Percentiles rank a stretch among this genome's conserved stretches.
phyloP scores from a whole-genome alignment of 2,329 filamentous ascomycete genomes.

The Beauveria sp. region DNA sequence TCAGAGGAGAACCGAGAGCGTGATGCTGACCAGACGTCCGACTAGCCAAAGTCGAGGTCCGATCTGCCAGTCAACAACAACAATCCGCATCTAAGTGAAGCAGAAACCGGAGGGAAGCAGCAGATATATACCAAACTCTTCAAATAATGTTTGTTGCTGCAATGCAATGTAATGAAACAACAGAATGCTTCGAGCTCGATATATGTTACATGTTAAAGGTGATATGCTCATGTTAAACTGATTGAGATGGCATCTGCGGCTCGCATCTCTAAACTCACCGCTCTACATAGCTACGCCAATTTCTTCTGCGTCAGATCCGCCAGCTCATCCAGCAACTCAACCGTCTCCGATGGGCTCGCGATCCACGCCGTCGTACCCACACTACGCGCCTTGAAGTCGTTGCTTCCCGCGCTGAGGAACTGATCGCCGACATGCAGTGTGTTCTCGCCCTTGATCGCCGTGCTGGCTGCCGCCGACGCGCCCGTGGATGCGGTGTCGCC shows the following conservation, averaged over 20 bases:
- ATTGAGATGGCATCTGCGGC: neutral
- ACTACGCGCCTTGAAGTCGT: constrained; percentile 91
- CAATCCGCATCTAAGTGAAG: neutral
- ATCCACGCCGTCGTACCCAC: constrained; percentile 94
- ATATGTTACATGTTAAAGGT: neutral
- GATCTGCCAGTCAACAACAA: neutral
- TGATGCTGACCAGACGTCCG: neutral
- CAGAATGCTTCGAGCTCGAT: neutral
- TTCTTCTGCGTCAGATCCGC: constrained; percentile 47
- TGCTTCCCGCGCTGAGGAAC: constrained; percentile 88
- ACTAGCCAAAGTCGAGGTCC: neutral
- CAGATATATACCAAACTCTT: neutral
- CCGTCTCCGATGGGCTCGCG: constrained; percentile 83
- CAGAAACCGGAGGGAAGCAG: neutral
- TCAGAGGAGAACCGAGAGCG: neutral
- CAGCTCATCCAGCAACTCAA: constrained; percentile 80
- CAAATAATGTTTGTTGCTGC: too few species aligned
- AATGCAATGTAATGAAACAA: neutral
- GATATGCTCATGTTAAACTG: neutral
- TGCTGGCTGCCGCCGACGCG: constrained; percentile 15
- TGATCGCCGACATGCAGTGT: constrained; percentile 96
- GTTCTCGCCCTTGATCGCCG: constrained; percentile 58
- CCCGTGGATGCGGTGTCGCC: neutral
- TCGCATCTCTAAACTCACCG: neutral
- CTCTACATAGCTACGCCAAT: constrained; percentile 17